Percentiles rank a stretch among this genome's conserved stretches.
These are phyloP conservation scores for Flaveria robusta DNA, from an alignment of 129 eudicot species.

Conservation along the genomic window DNA sequence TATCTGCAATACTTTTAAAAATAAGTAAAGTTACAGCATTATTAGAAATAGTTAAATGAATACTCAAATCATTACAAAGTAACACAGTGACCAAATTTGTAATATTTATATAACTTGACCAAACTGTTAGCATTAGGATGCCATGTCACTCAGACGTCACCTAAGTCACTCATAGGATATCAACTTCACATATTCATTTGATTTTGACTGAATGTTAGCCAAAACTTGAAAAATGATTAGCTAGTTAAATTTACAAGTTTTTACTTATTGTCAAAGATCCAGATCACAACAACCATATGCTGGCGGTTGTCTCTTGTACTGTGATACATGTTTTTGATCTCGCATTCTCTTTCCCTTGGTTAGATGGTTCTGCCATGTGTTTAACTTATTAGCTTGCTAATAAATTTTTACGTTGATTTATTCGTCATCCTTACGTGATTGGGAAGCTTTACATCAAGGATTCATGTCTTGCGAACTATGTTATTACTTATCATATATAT, in stretches of 20 bases:
- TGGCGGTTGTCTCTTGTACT: background rate
- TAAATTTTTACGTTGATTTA: background rate
- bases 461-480: constrained; percentile 9
- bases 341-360: background rate
- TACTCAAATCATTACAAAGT: background rate
- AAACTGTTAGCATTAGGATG: background rate
- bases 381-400: constrained; percentile 3
- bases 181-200: background rate
- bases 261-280: background rate
- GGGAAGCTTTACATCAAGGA: constrained; percentile 7
- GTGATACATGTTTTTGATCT: background rate
- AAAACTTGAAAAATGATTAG: background rate
- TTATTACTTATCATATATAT: background rate
- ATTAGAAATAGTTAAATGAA: no score
- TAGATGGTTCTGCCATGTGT: background rate
- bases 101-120: background rate
- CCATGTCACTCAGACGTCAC: background rate
- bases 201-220: background rate
- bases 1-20: background rate
- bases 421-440: background rate
- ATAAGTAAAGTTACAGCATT: background rate
- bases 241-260: background rate
- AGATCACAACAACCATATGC: background rate
- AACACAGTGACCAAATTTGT: background rate
- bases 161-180: background rate